phyloP scores from a whole-genome alignment of 2,329 filamentous ascomycete genomes.

The Calonectria pteridis region DNA sequence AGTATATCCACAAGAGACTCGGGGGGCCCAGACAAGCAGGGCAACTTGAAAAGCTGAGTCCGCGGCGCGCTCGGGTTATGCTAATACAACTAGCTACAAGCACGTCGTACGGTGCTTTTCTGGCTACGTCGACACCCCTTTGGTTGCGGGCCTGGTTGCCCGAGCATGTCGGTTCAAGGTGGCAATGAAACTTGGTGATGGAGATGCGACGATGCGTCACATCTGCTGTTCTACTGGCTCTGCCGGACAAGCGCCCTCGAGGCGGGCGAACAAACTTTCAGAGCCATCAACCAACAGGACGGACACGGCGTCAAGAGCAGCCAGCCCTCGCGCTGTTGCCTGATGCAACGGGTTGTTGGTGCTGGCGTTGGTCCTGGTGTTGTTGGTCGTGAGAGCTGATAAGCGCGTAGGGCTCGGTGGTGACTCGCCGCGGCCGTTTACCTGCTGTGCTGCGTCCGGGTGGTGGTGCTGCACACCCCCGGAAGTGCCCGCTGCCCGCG shows the following conservation, averaged over 20 bases:
- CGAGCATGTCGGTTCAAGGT: slow-evolving; percentile 23
- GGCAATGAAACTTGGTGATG: slow-evolving; percentile 25
- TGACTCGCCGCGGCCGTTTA: slow-evolving; percentile 14
- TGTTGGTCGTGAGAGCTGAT: background rate
- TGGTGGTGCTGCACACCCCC: slow-evolving; percentile 27
- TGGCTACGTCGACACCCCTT: slow-evolving; percentile 14
- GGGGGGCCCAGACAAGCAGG: background rate
- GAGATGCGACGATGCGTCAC: slow-evolving; percentile 34
- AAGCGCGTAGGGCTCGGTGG: slow-evolving; percentile 29
- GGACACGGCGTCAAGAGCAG: slow-evolving; percentile 21
- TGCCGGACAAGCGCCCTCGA: slow-evolving; percentile 10
- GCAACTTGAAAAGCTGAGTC: background rate
- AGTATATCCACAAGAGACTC: slow-evolving; percentile 8
- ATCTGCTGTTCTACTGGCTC: slow-evolving; percentile 19
- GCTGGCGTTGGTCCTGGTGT: background rate
- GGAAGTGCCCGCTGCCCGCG: slow-evolving; percentile 21
- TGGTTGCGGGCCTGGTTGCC: background rate
- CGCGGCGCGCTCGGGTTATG: background rate
- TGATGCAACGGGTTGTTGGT: slow-evolving; percentile 32
- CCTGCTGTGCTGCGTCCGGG: background rate
- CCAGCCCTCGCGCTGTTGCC: slow-evolving; percentile 14
- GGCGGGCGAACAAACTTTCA: slow-evolving; percentile 12
- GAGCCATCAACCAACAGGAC: slow-evolving; percentile 21
- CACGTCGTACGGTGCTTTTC: background rate
- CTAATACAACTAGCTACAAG: slow-evolving; percentile 4